phyloP scores from a whole-genome alignment of 2,329 filamentous ascomycete genomes.

The Ophiostoma novo-ulmi region DNA sequence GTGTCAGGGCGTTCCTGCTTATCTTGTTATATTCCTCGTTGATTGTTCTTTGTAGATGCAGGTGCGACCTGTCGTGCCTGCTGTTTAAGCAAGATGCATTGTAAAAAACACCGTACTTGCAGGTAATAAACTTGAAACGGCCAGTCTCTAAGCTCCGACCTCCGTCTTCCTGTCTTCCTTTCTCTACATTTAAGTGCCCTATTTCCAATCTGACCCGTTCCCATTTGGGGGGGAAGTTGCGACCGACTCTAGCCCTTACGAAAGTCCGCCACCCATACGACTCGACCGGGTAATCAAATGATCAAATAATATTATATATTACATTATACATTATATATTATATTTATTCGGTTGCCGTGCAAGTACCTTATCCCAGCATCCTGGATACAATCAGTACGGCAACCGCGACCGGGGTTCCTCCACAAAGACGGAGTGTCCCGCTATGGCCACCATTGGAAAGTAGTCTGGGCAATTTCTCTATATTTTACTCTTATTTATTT shows the following conservation, averaged over 20 bases:
- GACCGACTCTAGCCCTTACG: slow-evolving; percentile 2
- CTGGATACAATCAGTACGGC: not conserved
- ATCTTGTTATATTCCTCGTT: not conserved
- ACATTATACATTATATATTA: too few relatives aligned
- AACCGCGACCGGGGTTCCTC: not conserved
- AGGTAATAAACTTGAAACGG: not conserved
- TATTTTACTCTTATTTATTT: not conserved
- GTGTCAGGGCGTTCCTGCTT: not conserved
- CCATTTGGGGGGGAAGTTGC: not conserved
- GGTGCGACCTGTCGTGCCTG: slow-evolving; percentile 7
- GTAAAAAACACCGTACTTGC: not conserved
- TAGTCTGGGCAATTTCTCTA: not conserved
- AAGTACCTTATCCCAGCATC: slow-evolving; percentile 1
- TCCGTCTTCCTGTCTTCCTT: not conserved
- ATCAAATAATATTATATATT: too few relatives aligned
- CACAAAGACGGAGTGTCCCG: not conserved
- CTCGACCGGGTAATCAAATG: too few relatives aligned
- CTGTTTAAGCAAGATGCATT: not conserved
- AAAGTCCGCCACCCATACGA: not conserved
- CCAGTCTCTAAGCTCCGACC: not conserved
- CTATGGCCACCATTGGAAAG: not conserved
- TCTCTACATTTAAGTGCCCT: not conserved
- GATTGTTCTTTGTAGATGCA: not conserved
- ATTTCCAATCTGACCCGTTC: not conserved
- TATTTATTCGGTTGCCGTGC: not conserved